Conservation (phyloP, 2,329 filamentous ascomycete genomes). For the Calonectria multiphialidica region DNA sequence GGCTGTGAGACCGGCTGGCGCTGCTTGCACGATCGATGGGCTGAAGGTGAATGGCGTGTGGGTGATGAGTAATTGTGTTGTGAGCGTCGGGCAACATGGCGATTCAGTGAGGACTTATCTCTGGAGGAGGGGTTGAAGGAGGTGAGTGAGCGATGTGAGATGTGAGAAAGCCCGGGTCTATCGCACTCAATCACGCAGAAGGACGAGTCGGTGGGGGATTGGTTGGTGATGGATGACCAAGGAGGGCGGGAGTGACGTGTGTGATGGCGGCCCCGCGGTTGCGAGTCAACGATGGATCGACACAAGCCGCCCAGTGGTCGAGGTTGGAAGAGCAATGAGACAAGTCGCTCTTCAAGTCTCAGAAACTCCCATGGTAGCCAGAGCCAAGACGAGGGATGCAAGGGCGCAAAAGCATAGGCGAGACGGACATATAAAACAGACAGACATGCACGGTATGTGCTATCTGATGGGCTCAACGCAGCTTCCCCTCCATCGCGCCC, state of each 20-base stretch:
- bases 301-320: background rate
- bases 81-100: constrained; percentile 57
- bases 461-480: background rate
- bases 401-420: background rate
- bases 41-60: constrained; percentile 58
- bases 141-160: constrained; percentile 15
- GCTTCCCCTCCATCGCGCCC: background rate
- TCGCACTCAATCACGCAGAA: too few species aligned
- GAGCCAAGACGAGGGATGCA: background rate
- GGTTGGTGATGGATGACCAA: background rate
- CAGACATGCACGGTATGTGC: too few species aligned
- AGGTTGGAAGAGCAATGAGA: background rate
- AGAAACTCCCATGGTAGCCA: background rate
- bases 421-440: too few species aligned
- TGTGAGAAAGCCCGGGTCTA: background rate
- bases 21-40: constrained; percentile 45
- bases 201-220: background rate
- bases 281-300: background rate
- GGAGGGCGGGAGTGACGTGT: constrained; percentile 6
- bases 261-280: constrained; percentile 3
- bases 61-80: constrained; percentile 57
- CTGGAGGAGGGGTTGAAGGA: background rate
- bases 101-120: constrained; percentile 1
- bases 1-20: constrained; percentile 27
- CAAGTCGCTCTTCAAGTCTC: background rate